phyloP scores from a whole-genome alignment of 306 rosid genomes.

The Begonia peltatifolia region DNA sequence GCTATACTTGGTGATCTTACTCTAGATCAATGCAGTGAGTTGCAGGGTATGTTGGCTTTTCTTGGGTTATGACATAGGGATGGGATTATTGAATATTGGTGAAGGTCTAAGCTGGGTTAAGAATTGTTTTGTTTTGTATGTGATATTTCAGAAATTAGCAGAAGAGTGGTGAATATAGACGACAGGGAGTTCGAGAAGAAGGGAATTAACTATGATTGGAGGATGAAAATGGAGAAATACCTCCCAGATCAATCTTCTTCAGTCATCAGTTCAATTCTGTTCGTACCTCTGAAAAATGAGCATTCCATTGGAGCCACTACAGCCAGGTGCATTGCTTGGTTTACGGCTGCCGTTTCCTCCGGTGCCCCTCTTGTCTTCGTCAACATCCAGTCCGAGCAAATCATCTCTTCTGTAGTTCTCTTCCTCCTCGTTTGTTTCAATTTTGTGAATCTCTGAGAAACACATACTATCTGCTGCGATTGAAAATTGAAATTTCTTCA shows the following conservation, averaged over 20 bases:
- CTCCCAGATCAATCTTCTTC: conserved; percentile 41
- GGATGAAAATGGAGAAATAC: conserved; percentile 29
- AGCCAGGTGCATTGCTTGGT: conserved; percentile 70
- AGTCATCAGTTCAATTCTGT: conserved; percentile 47
- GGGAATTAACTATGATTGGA: conserved; percentile 59
- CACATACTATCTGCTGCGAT: too few species aligned
- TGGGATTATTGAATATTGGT: neutral
- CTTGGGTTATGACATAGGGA: neutral
- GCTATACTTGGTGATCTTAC: conserved; percentile 47
- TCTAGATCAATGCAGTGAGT: conserved; percentile 35
- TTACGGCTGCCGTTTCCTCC: conserved; percentile 52
- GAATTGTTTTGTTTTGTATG: neutral
- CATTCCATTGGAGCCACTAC: conserved; percentile 33
- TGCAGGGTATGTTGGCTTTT: conserved; percentile 28
- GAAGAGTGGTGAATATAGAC: conserved; percentile 17
- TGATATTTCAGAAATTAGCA: conserved; percentile 39
- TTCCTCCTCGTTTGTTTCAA: neutral
- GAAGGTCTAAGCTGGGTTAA: neutral
- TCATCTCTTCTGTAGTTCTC: conserved; percentile 17
- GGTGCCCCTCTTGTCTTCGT: conserved; percentile 70
- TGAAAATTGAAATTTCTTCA: neutral
- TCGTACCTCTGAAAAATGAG: conserved; percentile 35
- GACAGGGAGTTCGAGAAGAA: conserved; percentile 25
- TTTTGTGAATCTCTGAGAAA: neutral
- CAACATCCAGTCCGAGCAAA: conserved; percentile 60